Conservation (phyloP, 805 yeast species). For the Yamadazyma tumulicola region DNA sequence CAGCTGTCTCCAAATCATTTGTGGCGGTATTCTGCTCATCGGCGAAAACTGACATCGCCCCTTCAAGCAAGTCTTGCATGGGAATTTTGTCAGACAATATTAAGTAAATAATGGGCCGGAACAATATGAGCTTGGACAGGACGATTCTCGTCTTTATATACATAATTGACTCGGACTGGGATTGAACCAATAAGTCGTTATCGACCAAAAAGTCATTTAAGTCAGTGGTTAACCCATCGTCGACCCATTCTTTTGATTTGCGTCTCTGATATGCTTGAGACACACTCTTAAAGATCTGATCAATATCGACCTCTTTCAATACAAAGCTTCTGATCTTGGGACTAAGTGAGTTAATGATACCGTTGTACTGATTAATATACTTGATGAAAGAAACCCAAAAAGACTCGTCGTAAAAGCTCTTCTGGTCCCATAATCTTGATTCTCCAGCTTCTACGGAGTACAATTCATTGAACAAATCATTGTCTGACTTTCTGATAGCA, state of each 20-base stretch:
- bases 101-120: constrained; percentile 33
- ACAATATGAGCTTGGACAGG: constrained; percentile 27
- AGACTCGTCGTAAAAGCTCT: constrained; percentile 16
- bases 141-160: constrained; percentile 36
- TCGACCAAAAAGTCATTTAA: constrained; percentile 34
- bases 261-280: constrained; percentile 20
- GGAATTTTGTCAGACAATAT: constrained; percentile 27
- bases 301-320: constrained; percentile 27
- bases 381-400: constrained; percentile 28
- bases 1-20: neutral
- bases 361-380: constrained; percentile 35
- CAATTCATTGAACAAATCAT: constrained; percentile 31
- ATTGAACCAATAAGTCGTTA: constrained; percentile 28
- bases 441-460: constrained; percentile 15
- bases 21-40: constrained; percentile 2
- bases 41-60: constrained; percentile 18
- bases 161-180: constrained; percentile 37
- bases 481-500: constrained; percentile 39
- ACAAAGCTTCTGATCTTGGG: constrained; percentile 32
- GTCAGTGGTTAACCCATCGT: constrained; percentile 13
- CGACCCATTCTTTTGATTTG: constrained; percentile 4
- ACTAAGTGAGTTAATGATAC: constrained; percentile 33
- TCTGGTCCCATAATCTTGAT: constrained; percentile 21
- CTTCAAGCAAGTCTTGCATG: constrained; percentile 24
- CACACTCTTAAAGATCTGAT: constrained; percentile 25